Evolutionary conservation across 192 early-diverging fungal genomes (phyloP), one percentile per base, ranked within the genome.

Genomic region (Backusella macrospora): DNA sequence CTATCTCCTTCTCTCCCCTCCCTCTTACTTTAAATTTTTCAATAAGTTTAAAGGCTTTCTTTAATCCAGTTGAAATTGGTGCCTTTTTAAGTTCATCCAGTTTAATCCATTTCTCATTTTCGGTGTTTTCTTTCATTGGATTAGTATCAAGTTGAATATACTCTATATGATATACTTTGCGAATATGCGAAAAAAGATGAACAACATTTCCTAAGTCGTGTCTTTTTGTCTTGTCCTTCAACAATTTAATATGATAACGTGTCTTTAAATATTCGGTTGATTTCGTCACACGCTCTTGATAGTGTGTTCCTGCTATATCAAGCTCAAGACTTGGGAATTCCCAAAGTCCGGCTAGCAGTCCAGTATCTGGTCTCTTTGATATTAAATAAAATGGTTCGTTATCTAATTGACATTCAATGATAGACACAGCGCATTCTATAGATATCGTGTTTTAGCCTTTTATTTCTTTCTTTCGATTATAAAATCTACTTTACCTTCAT

Each of bases 341-440:
- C 92, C 92, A 93, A 38, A 93, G 82, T 6, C 91, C 91, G 37
- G 91, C 91, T 15, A 93, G 59, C 39, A 93, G 76, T 4, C 92
- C 87, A 62, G 80, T 85, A 21, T 83, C 76, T 43, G 88, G 87
- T 38, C 88, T 73, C 72, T 87, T 83, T n/a, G 84, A 77, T 45
- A 91, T 72, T 67, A 91, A 68, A 82, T 79, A 88, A 13, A 71
- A 16, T 5, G 65, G 49, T 8, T 76, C 75, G 0, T 48, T 65
- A 21, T 44, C 68, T 7, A n/a, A 49, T 26, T 39, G 14, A 4
- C 64, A 72, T 59, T 91, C 87, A 21, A 89, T 38, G 45, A 89
- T 87, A 26, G 82, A 80, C 5, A 91, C 87, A 23, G 83, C 80
- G 55, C 89, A 89, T 65, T 86, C 87, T 85, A 74, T 16, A 8